Evolutionary conservation across 805 yeast species (phyloP).

Genomic region (Wickerhamomyces canadensis): DNA sequence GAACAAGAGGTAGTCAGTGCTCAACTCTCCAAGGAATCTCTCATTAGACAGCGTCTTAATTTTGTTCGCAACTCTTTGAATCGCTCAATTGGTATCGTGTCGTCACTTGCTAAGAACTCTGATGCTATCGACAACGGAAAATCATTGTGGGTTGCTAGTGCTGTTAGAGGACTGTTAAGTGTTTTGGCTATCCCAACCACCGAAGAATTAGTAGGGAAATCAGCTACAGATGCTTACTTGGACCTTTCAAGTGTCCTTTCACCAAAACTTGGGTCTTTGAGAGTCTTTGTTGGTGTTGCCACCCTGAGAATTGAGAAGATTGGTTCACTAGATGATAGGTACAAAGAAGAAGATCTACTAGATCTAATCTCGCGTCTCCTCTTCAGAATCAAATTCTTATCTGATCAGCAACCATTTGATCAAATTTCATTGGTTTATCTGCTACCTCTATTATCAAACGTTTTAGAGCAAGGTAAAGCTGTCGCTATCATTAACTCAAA

Average conservation of each 20-base stretch:
- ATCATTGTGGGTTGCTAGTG: slow-evolving; percentile 65
- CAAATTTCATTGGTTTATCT: slow-evolving; percentile 63
- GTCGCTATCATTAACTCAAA: slow-evolving; percentile 48
- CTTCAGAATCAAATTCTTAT: slow-evolving; percentile 67
- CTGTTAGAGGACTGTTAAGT: slow-evolving; percentile 44
- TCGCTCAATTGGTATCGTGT: slow-evolving; percentile 49
- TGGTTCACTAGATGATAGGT: slow-evolving; percentile 38
- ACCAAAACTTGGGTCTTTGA: slow-evolving; percentile 43
- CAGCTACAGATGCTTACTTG: slow-evolving; percentile 47
- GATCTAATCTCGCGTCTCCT: slow-evolving; percentile 60
- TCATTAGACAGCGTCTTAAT: slow-evolving; percentile 44
- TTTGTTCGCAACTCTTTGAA: slow-evolving; percentile 30
- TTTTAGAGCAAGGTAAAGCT: slow-evolving; percentile 59
- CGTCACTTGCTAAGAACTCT: slow-evolving; percentile 46
- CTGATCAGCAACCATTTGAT: slow-evolving; percentile 71
- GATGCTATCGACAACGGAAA: slow-evolving; percentile 57
- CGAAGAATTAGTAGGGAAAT: slow-evolving; percentile 33
- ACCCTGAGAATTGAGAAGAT: slow-evolving; percentile 53
- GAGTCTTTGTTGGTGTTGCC: slow-evolving; percentile 61
- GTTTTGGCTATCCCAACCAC: slow-evolving; percentile 34
- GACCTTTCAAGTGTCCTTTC: slow-evolving; percentile 47
- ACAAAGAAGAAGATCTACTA: slow-evolving; percentile 44
- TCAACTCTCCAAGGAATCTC: slow-evolving; percentile 58
- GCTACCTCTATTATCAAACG: slow-evolving; percentile 66
- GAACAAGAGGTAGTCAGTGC: slow-evolving; percentile 59